A percentile compares a stretch with the other conserved stretches of the same genome.
These are phyloP conservation scores for Nakazawaea sp. DNA, from an alignment of 805 yeast species.

Conservation along the genomic window DNA sequence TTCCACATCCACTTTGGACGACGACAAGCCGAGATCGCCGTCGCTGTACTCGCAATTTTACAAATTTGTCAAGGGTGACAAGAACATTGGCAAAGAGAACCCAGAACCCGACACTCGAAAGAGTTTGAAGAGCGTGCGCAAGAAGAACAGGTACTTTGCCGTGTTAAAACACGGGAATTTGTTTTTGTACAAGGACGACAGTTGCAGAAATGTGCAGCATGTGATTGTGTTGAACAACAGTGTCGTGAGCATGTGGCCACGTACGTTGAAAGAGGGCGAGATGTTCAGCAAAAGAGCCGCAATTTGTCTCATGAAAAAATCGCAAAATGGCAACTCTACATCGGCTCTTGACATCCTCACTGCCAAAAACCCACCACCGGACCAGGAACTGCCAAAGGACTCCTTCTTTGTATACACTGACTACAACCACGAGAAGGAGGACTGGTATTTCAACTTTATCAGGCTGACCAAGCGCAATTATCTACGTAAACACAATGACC, in stretches of 20 bases:
- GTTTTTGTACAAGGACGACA: constrained; percentile 73
- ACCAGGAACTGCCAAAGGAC: constrained; percentile 24
- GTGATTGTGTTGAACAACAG: constrained; percentile 71
- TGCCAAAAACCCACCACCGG: constrained; percentile 11
- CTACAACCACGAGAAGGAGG: constrained; percentile 79
- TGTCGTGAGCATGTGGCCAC: constrained; percentile 82
- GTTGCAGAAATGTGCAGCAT: constrained; percentile 59
- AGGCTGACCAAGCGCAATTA: constrained; percentile 54
- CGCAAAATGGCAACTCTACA: constrained; percentile 15
- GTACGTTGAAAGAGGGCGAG: constrained; percentile 63
- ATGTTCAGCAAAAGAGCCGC: constrained; percentile 77
- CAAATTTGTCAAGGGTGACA: constrained; percentile 41
- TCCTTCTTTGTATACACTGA: constrained; percentile 67
- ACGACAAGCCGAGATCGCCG: constrained; percentile 34
- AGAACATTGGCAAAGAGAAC: constrained; percentile 8
- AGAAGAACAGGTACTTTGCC: constrained; percentile 59
- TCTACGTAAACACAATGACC: constrained; percentile 15
- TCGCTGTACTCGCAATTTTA: constrained; percentile 58
- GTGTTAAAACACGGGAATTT: constrained; percentile 82
- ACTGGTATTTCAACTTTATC: constrained; percentile 85
- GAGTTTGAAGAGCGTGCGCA: constrained; percentile 30
- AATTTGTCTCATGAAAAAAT: constrained; percentile 57
- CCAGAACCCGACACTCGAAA: constrained; percentile 24
- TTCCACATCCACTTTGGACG: constrained; percentile 18
- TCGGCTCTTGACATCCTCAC: constrained; percentile 16